Conservation (phyloP, 768 basidiomycete species). For the Omphalotus guepiniiformis region DNA sequence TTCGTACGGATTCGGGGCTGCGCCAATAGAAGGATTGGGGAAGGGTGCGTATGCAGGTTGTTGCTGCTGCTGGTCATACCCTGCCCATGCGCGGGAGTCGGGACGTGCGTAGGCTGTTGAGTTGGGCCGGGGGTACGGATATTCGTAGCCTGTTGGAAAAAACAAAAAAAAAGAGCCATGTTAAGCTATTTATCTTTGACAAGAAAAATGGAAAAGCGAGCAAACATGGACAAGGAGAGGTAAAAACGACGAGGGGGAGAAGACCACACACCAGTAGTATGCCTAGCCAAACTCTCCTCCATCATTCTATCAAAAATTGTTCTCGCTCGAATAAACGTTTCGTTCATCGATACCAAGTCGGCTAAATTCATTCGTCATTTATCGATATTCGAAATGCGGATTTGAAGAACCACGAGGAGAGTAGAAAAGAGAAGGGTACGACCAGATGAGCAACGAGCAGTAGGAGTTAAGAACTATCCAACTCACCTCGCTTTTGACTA, state of each 20-base stretch:
- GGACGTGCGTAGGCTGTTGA: too few relatives aligned
- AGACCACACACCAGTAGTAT: conserved; percentile 48
- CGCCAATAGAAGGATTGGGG: neutral
- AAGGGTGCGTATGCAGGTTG: conserved; percentile 13
- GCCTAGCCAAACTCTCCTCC: conserved; percentile 80
- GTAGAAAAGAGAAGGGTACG: neutral
- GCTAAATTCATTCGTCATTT: conserved; percentile 42
- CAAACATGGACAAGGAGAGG: too few relatives aligned
- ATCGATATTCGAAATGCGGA: neutral
- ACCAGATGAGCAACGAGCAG: neutral
- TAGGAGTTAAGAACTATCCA: conserved; percentile 19
- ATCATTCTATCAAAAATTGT: conserved; percentile 92
- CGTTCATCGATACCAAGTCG: conserved; percentile 92
- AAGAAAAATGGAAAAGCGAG: too few relatives aligned
- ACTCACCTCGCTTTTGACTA: conserved; percentile 76
- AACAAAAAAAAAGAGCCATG: too few relatives aligned
- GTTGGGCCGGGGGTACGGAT: too few relatives aligned
- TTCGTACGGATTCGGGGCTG: neutral
- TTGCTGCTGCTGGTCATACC: neutral
- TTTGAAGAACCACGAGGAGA: neutral
- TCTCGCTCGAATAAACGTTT: conserved; percentile 85
- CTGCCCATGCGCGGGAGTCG: neutral
- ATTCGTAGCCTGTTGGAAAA: too few relatives aligned
- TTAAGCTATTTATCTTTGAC: too few relatives aligned
- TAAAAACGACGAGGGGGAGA: too few relatives aligned